These are phyloP conservation scores for Hymenoscyphus scutula DNA, from an alignment of 2,329 filamentous ascomycete species.

Conservation along the genomic window DNA sequence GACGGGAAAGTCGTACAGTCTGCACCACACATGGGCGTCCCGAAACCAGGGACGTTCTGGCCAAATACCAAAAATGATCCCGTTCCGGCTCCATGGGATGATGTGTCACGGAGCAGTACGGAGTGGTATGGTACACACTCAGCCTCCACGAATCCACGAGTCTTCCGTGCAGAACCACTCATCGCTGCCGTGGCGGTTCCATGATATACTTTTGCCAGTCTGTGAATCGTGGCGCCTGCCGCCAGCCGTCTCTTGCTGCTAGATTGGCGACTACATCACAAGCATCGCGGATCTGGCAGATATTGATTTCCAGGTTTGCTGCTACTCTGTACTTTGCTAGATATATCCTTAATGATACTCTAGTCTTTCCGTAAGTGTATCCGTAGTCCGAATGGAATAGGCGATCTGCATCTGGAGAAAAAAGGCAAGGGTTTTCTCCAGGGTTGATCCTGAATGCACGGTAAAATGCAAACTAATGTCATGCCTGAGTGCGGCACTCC, in stretches of 20 bases:
- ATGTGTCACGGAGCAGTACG: not conserved
- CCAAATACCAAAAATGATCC: not conserved
- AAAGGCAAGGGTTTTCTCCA: not conserved
- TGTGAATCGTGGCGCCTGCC: not conserved
- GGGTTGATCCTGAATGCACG: not conserved
- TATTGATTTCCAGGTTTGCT: not conserved
- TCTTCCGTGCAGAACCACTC: not conserved
- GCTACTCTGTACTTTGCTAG: too few relatives aligned
- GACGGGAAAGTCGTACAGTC: not conserved
- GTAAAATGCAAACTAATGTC: not conserved
- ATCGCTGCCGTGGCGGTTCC: not conserved
- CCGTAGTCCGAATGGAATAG: not conserved
- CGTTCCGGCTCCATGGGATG: not conserved
- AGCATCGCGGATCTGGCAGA: not conserved
- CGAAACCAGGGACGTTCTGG: not conserved
- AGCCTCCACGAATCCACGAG: not conserved
- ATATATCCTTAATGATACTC: not conserved
- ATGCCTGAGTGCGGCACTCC: not conserved
- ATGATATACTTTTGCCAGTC: not conserved
- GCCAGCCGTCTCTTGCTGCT: constrained; percentile 7
- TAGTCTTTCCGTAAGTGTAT: not conserved
- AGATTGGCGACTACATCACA: constrained; percentile 14
- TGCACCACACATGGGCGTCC: not conserved
- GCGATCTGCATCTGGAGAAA: not conserved
- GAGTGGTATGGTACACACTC: not conserved